Conservation (phyloP, 2,329 filamentous ascomycete genomes). For the Pseudogymnoascus sp. region DNA sequence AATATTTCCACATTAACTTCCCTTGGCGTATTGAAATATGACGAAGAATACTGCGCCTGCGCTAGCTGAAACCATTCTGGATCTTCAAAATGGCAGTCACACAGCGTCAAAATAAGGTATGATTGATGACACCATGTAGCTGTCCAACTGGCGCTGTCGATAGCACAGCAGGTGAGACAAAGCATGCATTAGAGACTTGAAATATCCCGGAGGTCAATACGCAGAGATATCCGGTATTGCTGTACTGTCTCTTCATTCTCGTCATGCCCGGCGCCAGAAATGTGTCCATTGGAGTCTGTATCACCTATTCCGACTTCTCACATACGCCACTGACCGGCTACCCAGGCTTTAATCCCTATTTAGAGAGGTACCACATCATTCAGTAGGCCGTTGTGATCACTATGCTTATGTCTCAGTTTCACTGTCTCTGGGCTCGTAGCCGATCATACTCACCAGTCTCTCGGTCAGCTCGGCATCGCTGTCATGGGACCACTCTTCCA, state of each 20-base stretch:
- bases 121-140: neutral
- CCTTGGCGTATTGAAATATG: neutral
- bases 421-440: neutral
- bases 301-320: neutral
- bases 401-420: neutral
- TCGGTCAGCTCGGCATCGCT: neutral
- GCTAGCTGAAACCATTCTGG: neutral
- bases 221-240: neutral
- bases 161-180: neutral
- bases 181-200: neutral
- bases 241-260: neutral
- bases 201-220: neutral
- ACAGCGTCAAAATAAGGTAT: neutral
- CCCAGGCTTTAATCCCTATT: neutral
- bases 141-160: neutral
- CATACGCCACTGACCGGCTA: neutral
- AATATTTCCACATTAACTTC: neutral
- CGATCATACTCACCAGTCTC: neutral
- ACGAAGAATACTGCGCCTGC: neutral
- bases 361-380: neutral
- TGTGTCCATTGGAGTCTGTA: neutral
- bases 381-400: neutral
- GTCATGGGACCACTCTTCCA: neutral
- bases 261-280: neutral
- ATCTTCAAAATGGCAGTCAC: neutral